phyloP scores from a whole-genome alignment of 2,329 filamentous ascomycete species.

The Thielaviopsis musarum region DNA sequence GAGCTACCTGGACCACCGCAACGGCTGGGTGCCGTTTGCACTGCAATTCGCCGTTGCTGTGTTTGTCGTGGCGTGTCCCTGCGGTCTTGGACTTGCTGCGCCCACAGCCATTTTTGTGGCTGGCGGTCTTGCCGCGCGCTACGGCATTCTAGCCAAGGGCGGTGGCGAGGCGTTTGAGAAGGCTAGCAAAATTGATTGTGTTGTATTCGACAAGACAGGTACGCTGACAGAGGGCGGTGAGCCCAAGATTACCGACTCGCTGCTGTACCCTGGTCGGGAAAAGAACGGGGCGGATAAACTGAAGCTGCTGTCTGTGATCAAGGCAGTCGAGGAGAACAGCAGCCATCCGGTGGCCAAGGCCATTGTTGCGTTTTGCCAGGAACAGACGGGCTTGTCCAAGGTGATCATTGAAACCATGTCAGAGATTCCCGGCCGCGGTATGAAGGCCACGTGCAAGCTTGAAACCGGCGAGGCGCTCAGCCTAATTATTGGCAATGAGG shows the following conservation, averaged over 20 bases:
- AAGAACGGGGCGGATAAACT: constrained; percentile 10
- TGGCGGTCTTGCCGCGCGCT: constrained; percentile 58
- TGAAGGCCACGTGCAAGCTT: constrained; percentile 32
- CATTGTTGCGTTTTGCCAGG: constrained; percentile 43
- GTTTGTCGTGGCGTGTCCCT: constrained; percentile 76
- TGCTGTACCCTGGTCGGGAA: constrained; percentile 21
- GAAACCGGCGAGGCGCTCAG: constrained; percentile 19
- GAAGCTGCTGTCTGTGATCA: constrained; percentile 35
- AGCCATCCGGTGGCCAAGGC: constrained; percentile 61
- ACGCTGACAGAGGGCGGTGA: constrained; percentile 61
- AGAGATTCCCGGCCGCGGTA: constrained; percentile 55
- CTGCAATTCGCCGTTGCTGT: constrained; percentile 73
- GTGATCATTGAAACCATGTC: constrained; percentile 30
- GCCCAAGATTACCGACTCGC: constrained; percentile 46
- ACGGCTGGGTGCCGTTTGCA: constrained; percentile 57
- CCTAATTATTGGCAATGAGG: constrained; percentile 56
- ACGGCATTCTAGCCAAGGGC: constrained; percentile 69
- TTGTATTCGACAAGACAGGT: constrained; percentile 82
- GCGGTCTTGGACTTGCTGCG: constrained; percentile 68
- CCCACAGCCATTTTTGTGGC: constrained; percentile 77
- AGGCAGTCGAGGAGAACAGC: constrained; percentile 51
- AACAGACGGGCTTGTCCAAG: constrained; percentile 14
- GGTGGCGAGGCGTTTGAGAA: constrained; percentile 78
- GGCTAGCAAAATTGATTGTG: constrained; percentile 58
- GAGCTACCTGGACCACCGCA: constrained; percentile 37